These are phyloP conservation scores for Aureobasidium melanogenum DNA, from an alignment of 2,329 filamentous ascomycete species.

Conservation along the genomic window DNA sequence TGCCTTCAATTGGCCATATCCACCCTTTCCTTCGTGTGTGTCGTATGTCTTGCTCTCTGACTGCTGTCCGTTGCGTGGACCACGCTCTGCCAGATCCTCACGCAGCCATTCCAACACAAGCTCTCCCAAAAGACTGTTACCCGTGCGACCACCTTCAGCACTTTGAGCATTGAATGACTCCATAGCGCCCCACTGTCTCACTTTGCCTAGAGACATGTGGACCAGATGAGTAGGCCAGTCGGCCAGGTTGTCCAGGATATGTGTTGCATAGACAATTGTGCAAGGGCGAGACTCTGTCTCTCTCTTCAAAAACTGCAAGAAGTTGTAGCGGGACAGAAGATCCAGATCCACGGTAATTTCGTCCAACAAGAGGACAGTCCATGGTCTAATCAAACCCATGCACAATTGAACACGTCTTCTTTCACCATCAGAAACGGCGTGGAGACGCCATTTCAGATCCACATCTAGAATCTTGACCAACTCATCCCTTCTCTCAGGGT, in stretches of 20 bases:
- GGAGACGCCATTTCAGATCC: constrained; percentile 88
- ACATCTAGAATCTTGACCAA: constrained; percentile 83
- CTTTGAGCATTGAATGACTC: constrained; percentile 55
- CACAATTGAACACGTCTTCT: constrained; percentile 84
- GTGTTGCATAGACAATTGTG: constrained; percentile 94
- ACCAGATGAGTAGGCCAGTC: constrained; percentile 93
- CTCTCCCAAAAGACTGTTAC: constrained; percentile 79
- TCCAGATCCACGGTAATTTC: constrained; percentile 97
- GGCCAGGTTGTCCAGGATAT: constrained; percentile 91
- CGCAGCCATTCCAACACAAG: constrained; percentile 81
- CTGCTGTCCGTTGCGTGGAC: constrained; percentile 57
- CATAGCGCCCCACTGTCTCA: constrained; percentile 77
- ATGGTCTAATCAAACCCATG: constrained; percentile 88
- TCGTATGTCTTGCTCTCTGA: constrained; percentile 59
- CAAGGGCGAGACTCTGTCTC: constrained; percentile 78
- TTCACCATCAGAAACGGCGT: constrained; percentile 90
- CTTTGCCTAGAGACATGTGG: constrained; percentile 83
- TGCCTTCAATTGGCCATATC: constrained; percentile 51
- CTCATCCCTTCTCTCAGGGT: constrained; percentile 74
- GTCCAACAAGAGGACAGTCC: constrained; percentile 83
- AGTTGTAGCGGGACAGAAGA: constrained; percentile 73
- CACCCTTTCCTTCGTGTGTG: constrained; percentile 49
- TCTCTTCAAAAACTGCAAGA: constrained; percentile 73
- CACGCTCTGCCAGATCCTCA: constrained; percentile 68
- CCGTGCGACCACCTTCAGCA: constrained; percentile 42